Base-by-base conservation (phyloP, 352 stramenopile genomes). In the Hyaloperonospora brassicae region DNA sequence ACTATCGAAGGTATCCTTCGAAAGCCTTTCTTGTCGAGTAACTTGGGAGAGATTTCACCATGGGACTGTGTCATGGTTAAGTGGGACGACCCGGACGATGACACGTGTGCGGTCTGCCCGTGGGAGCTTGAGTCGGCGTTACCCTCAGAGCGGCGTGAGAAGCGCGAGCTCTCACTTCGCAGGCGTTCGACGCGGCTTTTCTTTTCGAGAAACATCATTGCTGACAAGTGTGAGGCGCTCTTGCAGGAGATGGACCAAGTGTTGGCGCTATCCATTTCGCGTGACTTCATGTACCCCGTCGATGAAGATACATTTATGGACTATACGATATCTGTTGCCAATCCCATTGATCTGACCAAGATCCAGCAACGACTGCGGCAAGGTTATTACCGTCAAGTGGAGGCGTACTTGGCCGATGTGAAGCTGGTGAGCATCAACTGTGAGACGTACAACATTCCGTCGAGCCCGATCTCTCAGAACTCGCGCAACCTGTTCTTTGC, bases 361-460 rank as follows among this genome's bases (percentile, higher is more conserved):
- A 90, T 95, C 38, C 72, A 77, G 11, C 63, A 76, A 36, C 79
- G 86, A 14, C 47, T 95, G 12, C 62, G 66, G 11, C 58, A 65
- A 6, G 67, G 67, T 0, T 95, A 92, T 55, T 95, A 94, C 46
- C 82, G 86, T 7, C 86, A 95, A 55, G 64, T 93, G 7, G 81
- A 93, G 42, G 84, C 82, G 1, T 84, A 94, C 41, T 61, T 92
- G 31, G 68, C 79, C 8, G 86, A 95, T 52, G 64, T 87, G 1
- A 73, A 86, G 47, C 57, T 94, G 21, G 57, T 95, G 38, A 73
- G 65, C 13, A 45, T 66, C 9, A 93, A 95, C 51, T 95, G 86
- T 45, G 76, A 93, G 55, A 84, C 71, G 22, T 95, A 92, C 65
- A 95, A 95, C 38, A 78, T 94, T 47, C 57, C 70, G 17, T 82